Conservation (phyloP, 148 eudicot species). For the Cornus controversa region DNA sequence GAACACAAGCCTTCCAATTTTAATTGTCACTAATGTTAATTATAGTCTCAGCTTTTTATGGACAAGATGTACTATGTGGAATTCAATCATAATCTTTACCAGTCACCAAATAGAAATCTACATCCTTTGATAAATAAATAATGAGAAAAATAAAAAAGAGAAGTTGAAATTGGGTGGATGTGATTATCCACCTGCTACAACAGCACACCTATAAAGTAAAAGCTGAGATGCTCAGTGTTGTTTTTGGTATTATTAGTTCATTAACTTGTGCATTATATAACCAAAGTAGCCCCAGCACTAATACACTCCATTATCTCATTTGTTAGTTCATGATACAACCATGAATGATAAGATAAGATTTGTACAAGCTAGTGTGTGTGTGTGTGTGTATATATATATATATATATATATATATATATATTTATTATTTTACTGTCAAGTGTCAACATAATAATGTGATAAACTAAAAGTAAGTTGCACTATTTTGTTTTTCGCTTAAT, state of each 20-base stretch:
- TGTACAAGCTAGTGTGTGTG: background rate
- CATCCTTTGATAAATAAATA: background rate
- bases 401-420: too few relatives aligned
- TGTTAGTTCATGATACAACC: conserved; percentile 8
- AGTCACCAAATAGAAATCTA: background rate
- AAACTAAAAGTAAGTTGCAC: background rate
- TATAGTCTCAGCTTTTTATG: background rate
- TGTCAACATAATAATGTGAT: background rate
- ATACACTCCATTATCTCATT: background rate
- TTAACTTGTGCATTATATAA: too few relatives aligned
- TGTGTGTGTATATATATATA: too few relatives aligned
- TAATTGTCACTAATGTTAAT: background rate
- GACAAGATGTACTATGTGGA: background rate
- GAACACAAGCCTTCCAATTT: background rate
- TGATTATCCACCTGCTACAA: conserved; percentile 14
- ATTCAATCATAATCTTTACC: background rate
- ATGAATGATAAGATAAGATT: conserved; percentile 1
- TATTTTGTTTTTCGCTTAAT: too few relatives aligned
- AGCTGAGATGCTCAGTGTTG: conserved; percentile 10
- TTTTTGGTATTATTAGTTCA: conserved; percentile 9
- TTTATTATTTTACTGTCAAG: background rate
- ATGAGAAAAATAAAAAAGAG: background rate
- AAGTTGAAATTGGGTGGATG: background rate
- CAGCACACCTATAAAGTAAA: conserved; percentile 4
- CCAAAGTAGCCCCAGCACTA: conserved; percentile 4